These are phyloP conservation scores for Leccinum uliginosum DNA, from an alignment of 768 basidiomycete species.

Conservation along the genomic window DNA sequence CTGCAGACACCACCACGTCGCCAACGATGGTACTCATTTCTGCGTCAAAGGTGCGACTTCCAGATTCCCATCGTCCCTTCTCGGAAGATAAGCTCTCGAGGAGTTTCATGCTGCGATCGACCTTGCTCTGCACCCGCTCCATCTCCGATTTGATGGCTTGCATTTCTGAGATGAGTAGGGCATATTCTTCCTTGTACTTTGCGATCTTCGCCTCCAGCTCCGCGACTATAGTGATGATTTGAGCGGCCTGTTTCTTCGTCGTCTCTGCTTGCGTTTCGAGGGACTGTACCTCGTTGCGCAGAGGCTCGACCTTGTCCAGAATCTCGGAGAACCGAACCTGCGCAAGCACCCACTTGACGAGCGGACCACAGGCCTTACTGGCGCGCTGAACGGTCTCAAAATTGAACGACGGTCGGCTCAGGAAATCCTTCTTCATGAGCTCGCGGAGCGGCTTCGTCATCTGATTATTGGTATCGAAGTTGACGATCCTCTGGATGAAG, in stretches of 20 bases:
- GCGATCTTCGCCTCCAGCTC: conserved; percentile 92
- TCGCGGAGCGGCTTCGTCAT: conserved; percentile 91
- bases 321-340: conserved; percentile 98
- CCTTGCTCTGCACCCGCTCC: conserved; percentile 96
- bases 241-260: conserved; percentile 90
- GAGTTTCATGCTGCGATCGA: conserved; percentile 94
- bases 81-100: conserved; percentile 94
- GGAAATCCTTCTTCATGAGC: conserved; percentile 87
- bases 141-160: conserved; percentile 97
- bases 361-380: conserved; percentile 94
- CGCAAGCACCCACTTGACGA: conserved; percentile 97
- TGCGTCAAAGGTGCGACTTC: conserved; percentile 91
- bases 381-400: conserved; percentile 95
- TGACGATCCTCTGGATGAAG: conserved; percentile 93
- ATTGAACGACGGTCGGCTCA: conserved; percentile 86
- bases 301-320: conserved; percentile 92
- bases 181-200: conserved; percentile 96
- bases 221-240: conserved; percentile 87
- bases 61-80: conserved; percentile 88
- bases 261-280: conserved; percentile 89
- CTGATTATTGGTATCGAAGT: conserved; percentile 87
- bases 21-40: conserved; percentile 99
- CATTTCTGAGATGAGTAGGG: conserved; percentile 91
- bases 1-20: conserved; percentile 92
- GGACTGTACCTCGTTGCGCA: conserved; percentile 92